phyloP scores from a whole-genome alignment of 371 early-diverging fungal species.

The Mortierella sp. region DNA sequence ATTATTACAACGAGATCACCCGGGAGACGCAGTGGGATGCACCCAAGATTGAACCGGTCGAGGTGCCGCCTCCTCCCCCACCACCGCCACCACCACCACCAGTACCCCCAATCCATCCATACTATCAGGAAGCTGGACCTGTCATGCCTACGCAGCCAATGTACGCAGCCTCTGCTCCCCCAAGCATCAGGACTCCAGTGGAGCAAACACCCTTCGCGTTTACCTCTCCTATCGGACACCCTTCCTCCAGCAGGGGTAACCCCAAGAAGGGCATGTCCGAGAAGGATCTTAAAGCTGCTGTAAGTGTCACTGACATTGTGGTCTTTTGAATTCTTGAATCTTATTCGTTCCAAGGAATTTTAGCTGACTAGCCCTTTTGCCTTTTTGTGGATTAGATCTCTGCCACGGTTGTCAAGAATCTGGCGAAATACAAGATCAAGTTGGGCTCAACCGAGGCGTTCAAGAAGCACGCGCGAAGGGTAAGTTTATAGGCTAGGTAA shows the following conservation, averaged over 20 bases:
- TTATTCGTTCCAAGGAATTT: too few species aligned
- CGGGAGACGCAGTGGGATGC: constrained; percentile 59
- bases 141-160: neutral
- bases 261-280: constrained; percentile 60
- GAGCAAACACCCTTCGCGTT: constrained; percentile 33
- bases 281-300: constrained; percentile 66
- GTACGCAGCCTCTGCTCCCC: neutral
- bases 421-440: constrained; percentile 73
- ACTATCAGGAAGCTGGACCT: neutral
- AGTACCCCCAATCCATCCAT: neutral
- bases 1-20: constrained; percentile 59
- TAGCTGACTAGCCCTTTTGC: neutral
- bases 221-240: constrained; percentile 23
- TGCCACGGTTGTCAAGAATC: constrained; percentile 70
- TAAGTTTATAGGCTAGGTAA: constrained; percentile 23
- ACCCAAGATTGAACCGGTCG: constrained; percentile 38
- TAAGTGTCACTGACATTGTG: constrained; percentile 19
- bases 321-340: neutral
- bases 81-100: constrained; percentile 19
- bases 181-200: constrained; percentile 58
- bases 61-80: constrained; percentile 22
- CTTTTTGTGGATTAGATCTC: constrained; percentile 62
- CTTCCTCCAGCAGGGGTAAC: constrained; percentile 10
- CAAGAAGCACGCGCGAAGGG: constrained; percentile 80
- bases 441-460: constrained; percentile 71